A percentile compares a stretch with the other conserved stretches of the same genome.
Evolutionary conservation across 75 land plant genomes (phyloP).

Genomic region (Larix kaempferi): DNA sequence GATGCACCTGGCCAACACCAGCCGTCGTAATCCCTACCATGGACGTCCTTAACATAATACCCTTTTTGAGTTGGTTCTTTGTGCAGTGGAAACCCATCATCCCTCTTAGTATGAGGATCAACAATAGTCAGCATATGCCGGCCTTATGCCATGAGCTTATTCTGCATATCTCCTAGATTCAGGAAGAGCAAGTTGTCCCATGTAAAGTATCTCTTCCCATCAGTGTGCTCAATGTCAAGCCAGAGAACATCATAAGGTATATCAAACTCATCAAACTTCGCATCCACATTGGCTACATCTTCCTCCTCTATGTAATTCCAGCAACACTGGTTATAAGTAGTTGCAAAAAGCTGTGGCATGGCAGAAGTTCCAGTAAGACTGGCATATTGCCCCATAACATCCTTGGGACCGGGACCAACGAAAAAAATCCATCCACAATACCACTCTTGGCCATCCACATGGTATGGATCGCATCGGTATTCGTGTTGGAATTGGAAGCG

Average conservation of each 20-base stretch:
- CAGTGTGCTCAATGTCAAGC: constrained; percentile 99
- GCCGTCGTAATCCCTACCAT: constrained; percentile 88
- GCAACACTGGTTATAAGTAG: constrained; percentile 93
- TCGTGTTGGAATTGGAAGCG: background rate
- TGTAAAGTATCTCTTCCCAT: constrained; percentile 94
- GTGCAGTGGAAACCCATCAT: constrained; percentile 71
- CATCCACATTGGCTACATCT: constrained; percentile 85
- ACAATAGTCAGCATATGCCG: constrained; percentile 97
- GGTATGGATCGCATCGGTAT: constrained; percentile 56
- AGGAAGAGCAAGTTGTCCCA: constrained; percentile 90
- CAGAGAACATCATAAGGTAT: constrained; percentile 98
- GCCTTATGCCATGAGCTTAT: constrained; percentile 83
- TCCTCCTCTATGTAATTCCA: constrained; percentile 99
- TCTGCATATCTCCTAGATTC: constrained; percentile 91
- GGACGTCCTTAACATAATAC: constrained; percentile 84
- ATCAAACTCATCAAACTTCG: constrained; percentile 89
- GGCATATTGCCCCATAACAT: constrained; percentile 78
- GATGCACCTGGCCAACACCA: constrained; percentile 99
- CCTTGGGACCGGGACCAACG: constrained; percentile 91
- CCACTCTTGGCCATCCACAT: constrained; percentile 96
- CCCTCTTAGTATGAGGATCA: constrained; percentile 96
- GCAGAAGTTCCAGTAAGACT: constrained; percentile 68
- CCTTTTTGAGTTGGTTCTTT: constrained; percentile 90
- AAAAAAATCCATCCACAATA: constrained; percentile 89
- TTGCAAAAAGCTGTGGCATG: constrained; percentile 91